Evolutionary conservation across 78 protist species (phyloP), one percentile per base, ranked within the genome.

Genomic region (Isochrysis galbana): DNA sequence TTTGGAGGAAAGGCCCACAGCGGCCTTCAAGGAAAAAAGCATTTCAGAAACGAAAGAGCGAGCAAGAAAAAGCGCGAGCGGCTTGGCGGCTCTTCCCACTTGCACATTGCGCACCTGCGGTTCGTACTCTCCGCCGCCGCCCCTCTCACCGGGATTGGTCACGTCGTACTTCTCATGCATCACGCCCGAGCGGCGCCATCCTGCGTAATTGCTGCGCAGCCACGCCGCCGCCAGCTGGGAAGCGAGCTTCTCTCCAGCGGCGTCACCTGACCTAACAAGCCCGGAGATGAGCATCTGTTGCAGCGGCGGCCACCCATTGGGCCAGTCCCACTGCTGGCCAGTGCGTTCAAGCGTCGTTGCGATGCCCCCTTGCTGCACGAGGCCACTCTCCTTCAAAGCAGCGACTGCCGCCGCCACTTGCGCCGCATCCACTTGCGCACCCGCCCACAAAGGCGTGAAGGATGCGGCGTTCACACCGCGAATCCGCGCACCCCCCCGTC

Each of bases 311-410:
- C 96, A 95, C 26, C 87, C 91, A 42, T 95, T 95, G 34, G 96
- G 96, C 47, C 48, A 74, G 92, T 95, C 96, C 96, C 96, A 95
- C 90, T 95, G 96, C 61, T 94, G 93, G 22, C 94, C 80, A 4
- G 87, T 45, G 2, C 10, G 21, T 0, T 70, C 29, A 0, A 78
- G 26, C 36, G 95, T 70, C 25, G 97, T 70, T 38, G 96, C 94
- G 5, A 93, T 90, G 29, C 97, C 97, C 42, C 96, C 96, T 1
- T 32, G 36, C 14, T 38, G 78, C 39, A 93, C 29, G 34, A 93
- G 51, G 26, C 36, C 34, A 36, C 51, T 19, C 23, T 42, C 54
- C 3, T 83, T n/a, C 46, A 91, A 61, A 2, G 61, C 25, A 5
- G 26, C 14, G n/a, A 34, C 69, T 19, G 89, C 74, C 41, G 34